These are phyloP conservation scores for Halenospora varia DNA, from an alignment of 495 filamentous ascomycete genomes.

Conservation along the genomic window DNA sequence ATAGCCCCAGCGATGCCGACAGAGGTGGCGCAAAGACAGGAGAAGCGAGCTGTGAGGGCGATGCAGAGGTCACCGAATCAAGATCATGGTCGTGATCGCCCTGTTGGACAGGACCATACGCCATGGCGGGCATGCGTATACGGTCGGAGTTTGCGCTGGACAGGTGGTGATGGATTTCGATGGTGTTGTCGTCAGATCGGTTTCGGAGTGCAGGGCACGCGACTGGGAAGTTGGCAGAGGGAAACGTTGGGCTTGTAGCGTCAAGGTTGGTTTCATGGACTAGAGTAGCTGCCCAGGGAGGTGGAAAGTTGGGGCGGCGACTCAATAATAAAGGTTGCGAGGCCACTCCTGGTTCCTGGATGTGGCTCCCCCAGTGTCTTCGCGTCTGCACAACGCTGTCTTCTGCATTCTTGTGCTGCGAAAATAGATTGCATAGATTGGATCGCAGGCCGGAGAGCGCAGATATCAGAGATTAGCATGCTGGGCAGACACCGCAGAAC, in stretches of 20 bases:
- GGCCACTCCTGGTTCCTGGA: neutral
- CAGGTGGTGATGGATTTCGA: neutral
- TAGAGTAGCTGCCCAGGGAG: too few species aligned
- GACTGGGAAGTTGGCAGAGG: too few species aligned
- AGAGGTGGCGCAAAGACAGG: constrained; percentile 10
- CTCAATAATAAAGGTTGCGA: neutral
- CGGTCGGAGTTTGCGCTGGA: neutral
- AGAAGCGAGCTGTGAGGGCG: constrained; percentile 12
- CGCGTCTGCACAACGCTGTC: neutral
- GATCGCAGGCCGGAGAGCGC: neutral
- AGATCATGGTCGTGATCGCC: constrained; percentile 1
- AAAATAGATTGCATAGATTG: neutral
- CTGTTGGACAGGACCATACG: constrained; percentile 13
- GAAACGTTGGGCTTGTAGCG: too few species aligned
- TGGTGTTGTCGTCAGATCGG: neutral
- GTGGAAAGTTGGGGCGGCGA: neutral
- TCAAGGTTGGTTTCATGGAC: neutral
- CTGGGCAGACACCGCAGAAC: neutral
- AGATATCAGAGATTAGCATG: neutral
- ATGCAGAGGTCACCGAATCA: neutral
- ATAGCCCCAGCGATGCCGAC: constrained; percentile 3
- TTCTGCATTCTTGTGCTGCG: too few species aligned
- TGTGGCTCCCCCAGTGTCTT: neutral
- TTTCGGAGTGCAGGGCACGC: too few species aligned
- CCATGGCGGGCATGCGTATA: constrained; percentile 6